Conservation (phyloP, 176 grass and related monocot genomes). For the Oryza punctata region DNA sequence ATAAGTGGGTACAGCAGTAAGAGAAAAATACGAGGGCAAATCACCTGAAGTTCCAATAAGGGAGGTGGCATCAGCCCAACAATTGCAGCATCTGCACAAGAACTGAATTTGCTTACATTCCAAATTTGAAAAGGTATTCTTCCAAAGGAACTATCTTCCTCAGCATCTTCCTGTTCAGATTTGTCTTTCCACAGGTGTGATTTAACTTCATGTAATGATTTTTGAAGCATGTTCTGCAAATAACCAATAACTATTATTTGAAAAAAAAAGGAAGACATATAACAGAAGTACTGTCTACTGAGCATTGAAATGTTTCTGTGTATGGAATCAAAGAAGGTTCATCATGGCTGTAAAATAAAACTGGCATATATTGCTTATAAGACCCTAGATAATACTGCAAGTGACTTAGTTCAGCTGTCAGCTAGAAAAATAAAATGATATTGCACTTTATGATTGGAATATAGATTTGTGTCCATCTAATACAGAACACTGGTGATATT, state of each 20-base stretch:
- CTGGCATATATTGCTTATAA: background rate
- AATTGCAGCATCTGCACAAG: slow-evolving; percentile 79
- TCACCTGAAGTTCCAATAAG: slow-evolving; percentile 87
- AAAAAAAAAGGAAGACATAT: background rate
- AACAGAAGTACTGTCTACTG: background rate
- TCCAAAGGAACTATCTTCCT: slow-evolving; percentile 58
- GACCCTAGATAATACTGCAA: background rate
- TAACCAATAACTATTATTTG: slow-evolving; percentile 6
- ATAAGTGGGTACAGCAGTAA: slow-evolving; percentile 17
- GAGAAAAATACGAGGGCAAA: slow-evolving; percentile 6
- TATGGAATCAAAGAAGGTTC: background rate
- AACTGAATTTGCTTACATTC: slow-evolving; percentile 83
- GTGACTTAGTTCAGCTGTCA: background rate
- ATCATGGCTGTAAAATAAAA: background rate
- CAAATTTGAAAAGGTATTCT: slow-evolving; percentile 77
- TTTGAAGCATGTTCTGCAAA: slow-evolving; percentile 66
- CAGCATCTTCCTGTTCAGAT: slow-evolving; percentile 52
- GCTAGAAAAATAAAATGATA: background rate
- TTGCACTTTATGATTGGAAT: background rate
- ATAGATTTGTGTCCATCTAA: background rate
- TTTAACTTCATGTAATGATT: slow-evolving; percentile 64
- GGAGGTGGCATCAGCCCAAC: slow-evolving; percentile 91
- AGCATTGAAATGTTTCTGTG: slow-evolving; percentile 6
- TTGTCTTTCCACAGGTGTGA: slow-evolving; percentile 65
- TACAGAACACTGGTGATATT: background rate